Evolutionary conservation across 2,329 filamentous ascomycete species (phyloP).

Genomic region (Fulvia fulva): DNA sequence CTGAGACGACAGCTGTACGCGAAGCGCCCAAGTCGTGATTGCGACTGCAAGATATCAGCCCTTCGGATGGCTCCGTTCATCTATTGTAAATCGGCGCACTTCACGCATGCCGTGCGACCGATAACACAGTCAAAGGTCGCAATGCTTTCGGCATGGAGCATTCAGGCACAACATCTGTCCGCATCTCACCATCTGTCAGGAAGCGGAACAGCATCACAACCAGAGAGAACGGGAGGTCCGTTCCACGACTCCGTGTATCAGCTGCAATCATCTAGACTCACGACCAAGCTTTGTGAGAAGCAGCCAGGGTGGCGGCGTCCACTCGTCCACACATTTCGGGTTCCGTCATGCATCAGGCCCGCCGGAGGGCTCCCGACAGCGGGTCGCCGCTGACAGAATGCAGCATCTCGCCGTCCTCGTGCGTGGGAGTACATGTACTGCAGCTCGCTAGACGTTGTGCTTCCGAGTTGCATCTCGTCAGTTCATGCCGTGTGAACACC

Average conservation of each 20-base stretch:
- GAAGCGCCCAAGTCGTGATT: background rate
- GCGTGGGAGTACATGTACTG: background rate
- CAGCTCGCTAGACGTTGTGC: background rate
- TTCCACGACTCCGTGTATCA: background rate
- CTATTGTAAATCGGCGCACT: background rate
- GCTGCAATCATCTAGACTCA: background rate
- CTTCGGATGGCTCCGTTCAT: background rate
- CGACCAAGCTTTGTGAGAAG: background rate
- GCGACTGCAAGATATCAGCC: background rate
- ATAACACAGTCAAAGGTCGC: background rate
- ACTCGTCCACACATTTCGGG: background rate
- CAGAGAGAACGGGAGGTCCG: background rate
- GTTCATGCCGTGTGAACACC: background rate
- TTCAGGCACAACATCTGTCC: no score
- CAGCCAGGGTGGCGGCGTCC: background rate
- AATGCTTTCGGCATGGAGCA: background rate
- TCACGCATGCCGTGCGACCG: background rate
- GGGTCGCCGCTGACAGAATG: background rate
- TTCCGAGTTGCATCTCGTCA: background rate
- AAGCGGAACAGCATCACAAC: no score
- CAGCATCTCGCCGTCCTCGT: background rate
- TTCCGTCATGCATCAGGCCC: background rate
- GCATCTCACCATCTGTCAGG: no score
- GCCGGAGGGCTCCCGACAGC: background rate
- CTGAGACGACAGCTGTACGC: background rate